Evolutionary conservation across 2,329 filamentous ascomycete species (phyloP).

Genomic region (Microdochium paspali): DNA sequence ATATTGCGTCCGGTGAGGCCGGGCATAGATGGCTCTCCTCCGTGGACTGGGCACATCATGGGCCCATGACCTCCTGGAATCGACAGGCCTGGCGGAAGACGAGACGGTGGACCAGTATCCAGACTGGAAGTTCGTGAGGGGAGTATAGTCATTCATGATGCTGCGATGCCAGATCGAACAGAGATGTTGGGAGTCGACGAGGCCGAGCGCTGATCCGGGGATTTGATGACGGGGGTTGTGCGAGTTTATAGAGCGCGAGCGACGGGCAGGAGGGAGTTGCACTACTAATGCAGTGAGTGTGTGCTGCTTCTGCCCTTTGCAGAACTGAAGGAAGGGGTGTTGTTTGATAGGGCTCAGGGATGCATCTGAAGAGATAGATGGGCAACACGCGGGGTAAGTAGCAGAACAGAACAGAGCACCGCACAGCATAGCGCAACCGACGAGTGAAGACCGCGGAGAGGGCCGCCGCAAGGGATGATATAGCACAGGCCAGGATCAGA

Average conservation of each 20-base stretch:
- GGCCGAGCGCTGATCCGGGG: background rate
- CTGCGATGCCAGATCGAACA: background rate
- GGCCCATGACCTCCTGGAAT: background rate
- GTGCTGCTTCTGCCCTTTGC: background rate
- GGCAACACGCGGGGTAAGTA: too few species aligned
- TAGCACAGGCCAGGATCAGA: background rate
- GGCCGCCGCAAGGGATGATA: background rate
- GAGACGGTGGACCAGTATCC: background rate
- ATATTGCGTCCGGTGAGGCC: constrained; percentile 11
- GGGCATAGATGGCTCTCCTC: constrained; percentile 4
- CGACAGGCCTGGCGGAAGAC: background rate
- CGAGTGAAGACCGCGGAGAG: background rate
- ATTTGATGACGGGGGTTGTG: background rate
- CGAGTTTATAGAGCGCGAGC: background rate
- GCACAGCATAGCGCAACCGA: background rate
- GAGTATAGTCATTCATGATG: background rate
- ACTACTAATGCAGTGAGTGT: too few species aligned
- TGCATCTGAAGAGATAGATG: background rate
- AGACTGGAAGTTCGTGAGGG: background rate
- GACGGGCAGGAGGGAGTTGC: too few species aligned
- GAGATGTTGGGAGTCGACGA: background rate
- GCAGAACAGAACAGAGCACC: background rate
- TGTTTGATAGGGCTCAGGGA: background rate
- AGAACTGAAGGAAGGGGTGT: background rate
- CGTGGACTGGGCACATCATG: background rate